Conservation (phyloP, 2,329 filamentous ascomycete species). For the Trichophyton benhamiae region DNA sequence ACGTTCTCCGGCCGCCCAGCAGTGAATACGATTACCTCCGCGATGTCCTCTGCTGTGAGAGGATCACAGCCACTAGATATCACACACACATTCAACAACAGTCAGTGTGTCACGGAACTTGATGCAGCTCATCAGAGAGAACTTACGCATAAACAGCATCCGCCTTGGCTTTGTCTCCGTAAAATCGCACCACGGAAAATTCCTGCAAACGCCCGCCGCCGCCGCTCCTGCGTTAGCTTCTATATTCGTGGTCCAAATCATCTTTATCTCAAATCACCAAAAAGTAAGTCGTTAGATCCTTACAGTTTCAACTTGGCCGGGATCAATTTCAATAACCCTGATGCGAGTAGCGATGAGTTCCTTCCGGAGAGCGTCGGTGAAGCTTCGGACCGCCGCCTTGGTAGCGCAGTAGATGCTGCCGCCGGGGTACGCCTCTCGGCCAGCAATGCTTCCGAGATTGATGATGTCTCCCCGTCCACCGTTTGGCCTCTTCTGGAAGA, state of each 20-base stretch:
- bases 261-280: no score
- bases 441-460: constrained; percentile 88
- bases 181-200: constrained; percentile 78
- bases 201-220: constrained; percentile 39
- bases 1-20: constrained; percentile 80
- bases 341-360: constrained; percentile 73
- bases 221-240: not conserved
- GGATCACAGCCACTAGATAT: constrained; percentile 57
- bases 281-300: constrained; percentile 13
- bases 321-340: constrained; percentile 76
- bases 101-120: no score
- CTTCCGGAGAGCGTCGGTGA: constrained; percentile 69
- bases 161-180: constrained; percentile 78
- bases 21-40: constrained; percentile 77
- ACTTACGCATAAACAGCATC: constrained; percentile 75
- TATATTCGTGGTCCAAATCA: not conserved
- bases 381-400: constrained; percentile 76
- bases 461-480: constrained; percentile 85
- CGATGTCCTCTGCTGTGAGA: constrained; percentile 79
- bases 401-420: constrained; percentile 88
- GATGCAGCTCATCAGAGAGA: not conserved
- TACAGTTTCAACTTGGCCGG: constrained; percentile 82
- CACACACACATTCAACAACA: not conserved
- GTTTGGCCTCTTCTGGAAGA: constrained; percentile 58
- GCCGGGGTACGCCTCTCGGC: constrained; percentile 70